Percentiles rank a stretch among this genome's conserved stretches.
These are phyloP conservation scores for Thamnidium elegans DNA, from an alignment of 192 early-diverging fungal genomes.

Conservation along the genomic window DNA sequence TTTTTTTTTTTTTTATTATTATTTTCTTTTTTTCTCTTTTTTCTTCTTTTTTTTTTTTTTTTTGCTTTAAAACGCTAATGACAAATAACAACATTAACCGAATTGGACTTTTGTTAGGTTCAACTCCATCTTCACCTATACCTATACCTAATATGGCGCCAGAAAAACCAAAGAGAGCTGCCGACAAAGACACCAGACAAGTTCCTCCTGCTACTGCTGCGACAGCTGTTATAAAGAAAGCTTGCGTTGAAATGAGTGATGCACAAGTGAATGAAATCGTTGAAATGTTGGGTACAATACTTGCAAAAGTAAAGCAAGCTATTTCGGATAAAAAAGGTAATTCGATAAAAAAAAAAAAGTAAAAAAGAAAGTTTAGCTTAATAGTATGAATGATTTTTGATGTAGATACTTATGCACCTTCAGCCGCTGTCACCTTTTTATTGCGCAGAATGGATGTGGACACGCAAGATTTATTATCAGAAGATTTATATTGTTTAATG, in stretches of 20 bases:
- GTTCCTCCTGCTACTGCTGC: no score
- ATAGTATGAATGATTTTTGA: not conserved
- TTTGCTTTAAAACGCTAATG: no score
- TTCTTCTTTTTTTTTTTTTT: no score
- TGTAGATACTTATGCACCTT: slow-evolving; percentile 16
- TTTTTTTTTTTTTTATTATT: no score
- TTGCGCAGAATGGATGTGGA: not conserved
- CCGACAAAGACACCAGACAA: no score
- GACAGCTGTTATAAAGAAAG: no score
- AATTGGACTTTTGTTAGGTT: not conserved
- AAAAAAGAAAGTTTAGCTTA: not conserved
- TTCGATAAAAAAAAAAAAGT: not conserved
- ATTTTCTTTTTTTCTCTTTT: no score
- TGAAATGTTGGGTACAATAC: slow-evolving; percentile 1
- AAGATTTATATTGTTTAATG: slow-evolving; percentile 37
- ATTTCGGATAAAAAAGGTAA: slow-evolving; percentile 17
- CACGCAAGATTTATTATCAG: not conserved
- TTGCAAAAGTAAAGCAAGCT: slow-evolving; percentile 4
- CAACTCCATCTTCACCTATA: slow-evolving; percentile 8
- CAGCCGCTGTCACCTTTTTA: slow-evolving; percentile 13
- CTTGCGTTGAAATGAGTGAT: not conserved
- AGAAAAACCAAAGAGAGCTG: not conserved
- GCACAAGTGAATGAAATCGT: slow-evolving; percentile 7
- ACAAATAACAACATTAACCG: no score
- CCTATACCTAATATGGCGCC: not conserved